phyloP scores from a whole-genome alignment of 768 basidiomycete genomes.

The Neoboletus subvelutipes region DNA sequence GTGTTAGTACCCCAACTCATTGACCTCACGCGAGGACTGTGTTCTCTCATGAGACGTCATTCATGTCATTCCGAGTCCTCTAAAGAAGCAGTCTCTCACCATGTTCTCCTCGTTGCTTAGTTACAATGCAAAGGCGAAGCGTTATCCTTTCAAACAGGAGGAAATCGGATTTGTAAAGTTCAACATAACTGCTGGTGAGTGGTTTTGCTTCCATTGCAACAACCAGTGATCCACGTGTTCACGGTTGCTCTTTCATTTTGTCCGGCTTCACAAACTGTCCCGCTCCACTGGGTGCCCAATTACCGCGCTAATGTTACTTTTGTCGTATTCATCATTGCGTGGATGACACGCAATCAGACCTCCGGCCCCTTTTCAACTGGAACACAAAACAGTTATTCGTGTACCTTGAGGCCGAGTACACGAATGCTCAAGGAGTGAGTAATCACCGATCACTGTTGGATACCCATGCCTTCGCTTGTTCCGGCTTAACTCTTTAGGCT shows the following conservation, averaged over 20 bases:
- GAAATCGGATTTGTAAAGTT: slow-evolving; percentile 82
- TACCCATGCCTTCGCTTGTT: slow-evolving; percentile 7
- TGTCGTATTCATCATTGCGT: not conserved
- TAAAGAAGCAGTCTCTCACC: slow-evolving; percentile 16
- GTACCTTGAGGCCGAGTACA: slow-evolving; percentile 84
- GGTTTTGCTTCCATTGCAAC: slow-evolving; percentile 28
- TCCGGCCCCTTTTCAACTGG: slow-evolving; percentile 86
- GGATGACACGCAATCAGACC: slow-evolving; percentile 46
- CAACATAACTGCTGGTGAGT: slow-evolving; percentile 74
- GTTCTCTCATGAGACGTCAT: slow-evolving; percentile 8
- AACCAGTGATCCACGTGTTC: slow-evolving; percentile 19
- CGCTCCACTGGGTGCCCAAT: slow-evolving; percentile 15
- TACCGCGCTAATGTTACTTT: slow-evolving; percentile 10
- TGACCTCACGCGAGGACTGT: slow-evolving; percentile 3
- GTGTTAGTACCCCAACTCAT: slow-evolving; percentile 54
- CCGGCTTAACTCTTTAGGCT: slow-evolving; percentile 23
- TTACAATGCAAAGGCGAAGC: slow-evolving; percentile 48
- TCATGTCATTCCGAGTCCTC: slow-evolving; percentile 11
- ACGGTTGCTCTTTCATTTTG: slow-evolving; percentile 29
- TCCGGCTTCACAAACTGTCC: slow-evolving; percentile 6
- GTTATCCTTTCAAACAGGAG: slow-evolving; percentile 60
- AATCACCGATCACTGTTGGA: not conserved
- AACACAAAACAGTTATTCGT: slow-evolving; percentile 96
- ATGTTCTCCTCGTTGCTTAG: slow-evolving; percentile 29
- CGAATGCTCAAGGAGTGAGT: slow-evolving; percentile 68